Base-by-base conservation (phyloP, 139 green algal genomes). In the Astrephomene gubernaculifera region DNA sequence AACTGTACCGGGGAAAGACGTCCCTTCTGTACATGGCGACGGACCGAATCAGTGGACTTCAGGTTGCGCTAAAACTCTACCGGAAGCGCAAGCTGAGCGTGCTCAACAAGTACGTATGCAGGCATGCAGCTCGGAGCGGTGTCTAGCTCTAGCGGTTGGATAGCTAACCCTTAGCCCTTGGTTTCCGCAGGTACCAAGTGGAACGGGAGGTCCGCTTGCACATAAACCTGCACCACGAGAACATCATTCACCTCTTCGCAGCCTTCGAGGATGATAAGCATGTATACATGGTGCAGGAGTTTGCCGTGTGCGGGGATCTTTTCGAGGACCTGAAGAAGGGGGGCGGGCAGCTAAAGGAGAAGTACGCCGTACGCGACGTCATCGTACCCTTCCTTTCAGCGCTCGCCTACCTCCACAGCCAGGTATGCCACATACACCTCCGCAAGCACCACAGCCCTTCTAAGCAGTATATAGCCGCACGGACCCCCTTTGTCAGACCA, bases 261-360 rank as follows among this genome's bases (percentile, higher is more conserved):
- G 94, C 95, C 0, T 98, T 96, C 89, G 94, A 96, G 81, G 95
- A 98, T 71, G 89, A 89, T 14, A 89, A 95, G 27, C 89, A 94
- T 38, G 93, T 97, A 2, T 97, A 97, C 91, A 87, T 98, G 87
- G 94, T 95, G 17, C 83, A 93, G 67, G 89, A 92, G 73, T 92
- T 91, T 85, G 89, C 81, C 65, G 67, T 87, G 73, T 91, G 94
- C 4, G 95, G 95, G 0, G 95, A 98, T 86, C 83, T 97, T 67
- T 96, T 96, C 90, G 89, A 95, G 78, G 92, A 95, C 63, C 82
- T 98, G 25, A 93, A 94, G 57, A 85, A 87, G 31, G 43, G 72
- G 21, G 94, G 94, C 33, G 93, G 94, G 0, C 89, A 88, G 41
- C 85, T 97, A 29, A 85, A 88, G 39, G 95, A 97, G 85, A 52